Conservation (phyloP, 139 green algal genomes). For the Picochlorum sp. region DNA sequence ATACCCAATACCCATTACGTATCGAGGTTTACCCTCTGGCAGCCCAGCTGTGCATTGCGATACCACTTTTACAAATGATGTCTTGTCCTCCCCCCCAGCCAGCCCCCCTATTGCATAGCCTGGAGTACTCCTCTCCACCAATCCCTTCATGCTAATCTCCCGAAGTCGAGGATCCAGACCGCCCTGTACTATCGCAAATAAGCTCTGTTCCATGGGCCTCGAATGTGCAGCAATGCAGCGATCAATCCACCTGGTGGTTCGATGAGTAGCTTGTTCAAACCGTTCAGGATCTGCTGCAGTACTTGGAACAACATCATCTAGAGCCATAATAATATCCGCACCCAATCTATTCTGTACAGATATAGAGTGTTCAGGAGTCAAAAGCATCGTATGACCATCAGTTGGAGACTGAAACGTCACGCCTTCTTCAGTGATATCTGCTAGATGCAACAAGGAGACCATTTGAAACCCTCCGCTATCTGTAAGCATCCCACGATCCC, state of each 20-base stretch:
- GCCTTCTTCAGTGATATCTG: conserved; percentile 85
- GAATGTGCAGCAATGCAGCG: conserved; percentile 83
- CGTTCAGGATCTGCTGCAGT: conserved; percentile 31
- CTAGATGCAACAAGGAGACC: conserved; percentile 79
- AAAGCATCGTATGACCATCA: conserved; percentile 79
- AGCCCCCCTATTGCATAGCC: conserved; percentile 94
- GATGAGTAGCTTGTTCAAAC: conserved; percentile 86
- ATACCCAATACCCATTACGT: conserved; percentile 91
- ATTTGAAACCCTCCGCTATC: conserved; percentile 77
- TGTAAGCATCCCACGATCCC: conserved; percentile 64
- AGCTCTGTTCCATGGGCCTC: conserved; percentile 69
- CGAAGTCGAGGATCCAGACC: conserved; percentile 62
- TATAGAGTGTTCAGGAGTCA: conserved; percentile 92
- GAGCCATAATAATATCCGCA: conserved; percentile 92
- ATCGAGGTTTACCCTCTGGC: conserved; percentile 78
- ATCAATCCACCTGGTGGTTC: conserved; percentile 90
- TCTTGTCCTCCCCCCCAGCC: conserved; percentile 88
- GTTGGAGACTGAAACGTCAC: conserved; percentile 75
- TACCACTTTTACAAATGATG: conserved; percentile 73
- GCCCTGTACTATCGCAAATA: conserved; percentile 81
- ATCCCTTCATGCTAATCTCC: conserved; percentile 49
- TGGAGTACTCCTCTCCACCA: conserved; percentile 58
- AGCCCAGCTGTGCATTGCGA: conserved; percentile 60
- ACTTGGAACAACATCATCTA: conserved; percentile 90
- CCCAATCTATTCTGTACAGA: conserved; percentile 77